Evolutionary conservation across 2,329 filamentous ascomycete species (phyloP).

Genomic region (Fusarium nodosum): DNA sequence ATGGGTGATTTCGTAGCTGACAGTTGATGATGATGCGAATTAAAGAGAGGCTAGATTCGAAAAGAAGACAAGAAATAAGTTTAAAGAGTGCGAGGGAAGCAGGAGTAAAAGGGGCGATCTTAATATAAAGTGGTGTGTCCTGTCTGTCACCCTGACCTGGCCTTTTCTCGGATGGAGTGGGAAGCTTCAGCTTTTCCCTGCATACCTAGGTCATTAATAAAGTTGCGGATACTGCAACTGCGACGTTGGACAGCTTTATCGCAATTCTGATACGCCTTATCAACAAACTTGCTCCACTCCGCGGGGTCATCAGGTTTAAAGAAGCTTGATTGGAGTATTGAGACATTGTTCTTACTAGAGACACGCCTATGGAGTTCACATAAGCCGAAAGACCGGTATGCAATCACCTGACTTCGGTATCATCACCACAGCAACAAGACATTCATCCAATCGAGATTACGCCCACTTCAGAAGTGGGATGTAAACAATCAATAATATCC

Average conservation of each 20-base stretch:
- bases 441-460: constrained; percentile 6
- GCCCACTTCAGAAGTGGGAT: constrained; percentile 38
- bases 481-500: constrained; percentile 45
- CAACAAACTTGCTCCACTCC: constrained; percentile 36
- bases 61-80: constrained; percentile 5
- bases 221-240: constrained; percentile 18
- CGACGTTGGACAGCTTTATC: constrained; percentile 46
- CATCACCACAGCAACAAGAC: constrained; percentile 26
- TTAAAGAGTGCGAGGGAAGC: constrained; percentile 8
- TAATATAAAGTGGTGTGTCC: constrained; percentile 42
- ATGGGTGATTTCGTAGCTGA: constrained; percentile 5
- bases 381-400: neutral
- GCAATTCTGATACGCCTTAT: constrained; percentile 35
- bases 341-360: neutral
- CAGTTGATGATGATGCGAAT: neutral
- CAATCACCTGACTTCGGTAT: constrained; percentile 39
- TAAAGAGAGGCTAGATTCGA: neutral
- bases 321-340: constrained; percentile 33
- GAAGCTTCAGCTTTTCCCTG: constrained; percentile 37
- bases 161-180: constrained; percentile 32
- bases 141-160: constrained; percentile 24
- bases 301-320: constrained; percentile 42
- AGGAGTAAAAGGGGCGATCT: constrained; percentile 27
- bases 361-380: constrained; percentile 32
- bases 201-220: constrained; percentile 12